Conservation (phyloP, 345 rosid genomes). For the Sonneratia caseolaris region DNA sequence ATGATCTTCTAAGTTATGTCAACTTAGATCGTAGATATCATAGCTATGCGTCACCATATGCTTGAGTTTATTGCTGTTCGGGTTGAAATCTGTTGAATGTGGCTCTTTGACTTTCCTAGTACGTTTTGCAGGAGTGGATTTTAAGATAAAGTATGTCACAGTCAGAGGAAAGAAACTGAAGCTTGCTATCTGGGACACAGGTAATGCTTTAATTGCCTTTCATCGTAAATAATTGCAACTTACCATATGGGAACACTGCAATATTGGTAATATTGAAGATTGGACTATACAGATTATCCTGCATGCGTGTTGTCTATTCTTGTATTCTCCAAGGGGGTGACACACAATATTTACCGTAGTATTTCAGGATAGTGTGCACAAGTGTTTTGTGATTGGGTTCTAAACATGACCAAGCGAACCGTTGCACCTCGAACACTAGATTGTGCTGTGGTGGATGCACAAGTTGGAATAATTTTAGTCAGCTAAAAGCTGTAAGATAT, state of each 20-base stretch:
- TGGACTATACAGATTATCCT: neutral
- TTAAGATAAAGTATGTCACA: conserved; percentile 75
- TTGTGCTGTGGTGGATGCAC: neutral
- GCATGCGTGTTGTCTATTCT: too few species aligned
- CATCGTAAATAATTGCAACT: neutral
- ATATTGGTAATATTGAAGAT: neutral
- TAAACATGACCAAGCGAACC: neutral
- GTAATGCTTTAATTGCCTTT: conserved; percentile 13
- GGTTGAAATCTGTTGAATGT: conserved; percentile 10
- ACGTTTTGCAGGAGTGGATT: conserved; percentile 62
- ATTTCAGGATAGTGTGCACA: too few species aligned
- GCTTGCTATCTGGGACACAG: conserved; percentile 98
- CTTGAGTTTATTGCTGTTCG: neutral
- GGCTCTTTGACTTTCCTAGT: neutral
- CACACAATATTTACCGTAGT: too few species aligned
- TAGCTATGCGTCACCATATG: neutral
- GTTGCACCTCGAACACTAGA: neutral
- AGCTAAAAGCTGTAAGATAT: neutral
- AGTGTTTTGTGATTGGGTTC: neutral
- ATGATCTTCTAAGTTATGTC: too few species aligned
- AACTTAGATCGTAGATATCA: too few species aligned
- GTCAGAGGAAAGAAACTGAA: conserved; percentile 73
- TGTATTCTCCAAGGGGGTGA: too few species aligned
- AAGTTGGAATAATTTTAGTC: neutral
- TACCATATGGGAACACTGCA: neutral